Conservation (phyloP, 2,329 filamentous ascomycete species). For the Fusarium tupiense region DNA sequence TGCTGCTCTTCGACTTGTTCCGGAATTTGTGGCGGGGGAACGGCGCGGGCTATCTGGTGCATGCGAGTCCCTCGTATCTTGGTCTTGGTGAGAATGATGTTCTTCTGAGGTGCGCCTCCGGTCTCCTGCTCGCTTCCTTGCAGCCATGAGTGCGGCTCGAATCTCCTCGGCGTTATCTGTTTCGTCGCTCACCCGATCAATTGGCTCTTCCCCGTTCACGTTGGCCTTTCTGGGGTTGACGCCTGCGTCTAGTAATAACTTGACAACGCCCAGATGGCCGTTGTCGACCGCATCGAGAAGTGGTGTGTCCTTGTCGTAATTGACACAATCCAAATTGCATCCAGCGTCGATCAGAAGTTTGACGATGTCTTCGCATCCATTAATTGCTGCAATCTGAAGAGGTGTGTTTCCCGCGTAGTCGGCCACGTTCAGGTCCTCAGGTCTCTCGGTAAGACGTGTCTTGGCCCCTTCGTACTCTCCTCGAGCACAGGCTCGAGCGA, state of each 20-base stretch:
- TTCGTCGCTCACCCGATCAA: constrained; percentile 82
- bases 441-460: constrained; percentile 77
- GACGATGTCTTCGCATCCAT: constrained; percentile 88
- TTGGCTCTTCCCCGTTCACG: constrained; percentile 89
- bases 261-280: constrained; percentile 88
- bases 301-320: constrained; percentile 89
- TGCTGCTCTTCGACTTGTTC: constrained; percentile 60
- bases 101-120: constrained; percentile 68
- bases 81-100: constrained; percentile 59
- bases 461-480: constrained; percentile 85
- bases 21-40: constrained; percentile 59
- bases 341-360: constrained; percentile 85
- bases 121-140: constrained; percentile 64
- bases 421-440: constrained; percentile 86
- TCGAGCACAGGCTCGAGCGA: constrained; percentile 89
- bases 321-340: constrained; percentile 82
- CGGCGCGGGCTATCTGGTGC: constrained; percentile 67
- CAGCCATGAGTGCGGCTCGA: constrained; percentile 71
- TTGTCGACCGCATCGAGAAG: constrained; percentile 97
- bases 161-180: constrained; percentile 84
- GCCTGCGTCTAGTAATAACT: constrained; percentile 82
- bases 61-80: constrained; percentile 62
- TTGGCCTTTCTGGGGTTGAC: constrained; percentile 94
- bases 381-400: constrained; percentile 89
- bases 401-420: constrained; percentile 98